Conservation (phyloP, 2,329 filamentous ascomycete species). For the Calonectria montana region DNA sequence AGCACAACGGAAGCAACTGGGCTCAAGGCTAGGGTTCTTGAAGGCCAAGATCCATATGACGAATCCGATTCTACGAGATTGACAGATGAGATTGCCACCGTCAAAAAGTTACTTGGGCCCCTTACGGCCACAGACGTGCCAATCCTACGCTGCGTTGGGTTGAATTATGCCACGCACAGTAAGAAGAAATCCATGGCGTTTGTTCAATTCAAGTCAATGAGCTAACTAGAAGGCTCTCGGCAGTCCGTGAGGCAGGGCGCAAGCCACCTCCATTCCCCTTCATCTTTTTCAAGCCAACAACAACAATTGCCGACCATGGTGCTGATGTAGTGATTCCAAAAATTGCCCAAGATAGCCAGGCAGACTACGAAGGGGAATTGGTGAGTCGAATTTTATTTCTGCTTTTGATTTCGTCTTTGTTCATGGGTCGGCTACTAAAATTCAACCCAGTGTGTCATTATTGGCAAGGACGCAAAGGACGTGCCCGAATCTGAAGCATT, state of each 20-base stretch:
- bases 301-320: slow-evolving; percentile 50
- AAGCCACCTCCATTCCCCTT: slow-evolving; percentile 60
- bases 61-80: slow-evolving; percentile 58
- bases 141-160: slow-evolving; percentile 67
- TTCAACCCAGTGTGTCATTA: slow-evolving; percentile 48
- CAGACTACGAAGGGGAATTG: slow-evolving; percentile 62
- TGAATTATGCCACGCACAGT: slow-evolving; percentile 71
- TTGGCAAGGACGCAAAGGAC: slow-evolving; percentile 62
- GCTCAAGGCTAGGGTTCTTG: slow-evolving; percentile 64
- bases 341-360: slow-evolving; percentile 59
- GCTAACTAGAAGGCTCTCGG: not conserved
- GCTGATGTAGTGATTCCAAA: slow-evolving; percentile 57
- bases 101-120: slow-evolving; percentile 65
- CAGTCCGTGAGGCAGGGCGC: slow-evolving; percentile 63
- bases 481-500: slow-evolving; percentile 56
- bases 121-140: slow-evolving; percentile 62
- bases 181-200: slow-evolving; percentile 12
- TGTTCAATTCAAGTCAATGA: not conserved
- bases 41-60: slow-evolving; percentile 62
- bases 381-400: not conserved
- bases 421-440: not conserved
- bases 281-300: slow-evolving; percentile 63
- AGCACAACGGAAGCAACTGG: slow-evolving; percentile 57
- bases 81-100: slow-evolving; percentile 64
- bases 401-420: not conserved